Base-by-base conservation (phyloP, 768 basidiomycete genomes). In the Cubamyces lactineus region DNA sequence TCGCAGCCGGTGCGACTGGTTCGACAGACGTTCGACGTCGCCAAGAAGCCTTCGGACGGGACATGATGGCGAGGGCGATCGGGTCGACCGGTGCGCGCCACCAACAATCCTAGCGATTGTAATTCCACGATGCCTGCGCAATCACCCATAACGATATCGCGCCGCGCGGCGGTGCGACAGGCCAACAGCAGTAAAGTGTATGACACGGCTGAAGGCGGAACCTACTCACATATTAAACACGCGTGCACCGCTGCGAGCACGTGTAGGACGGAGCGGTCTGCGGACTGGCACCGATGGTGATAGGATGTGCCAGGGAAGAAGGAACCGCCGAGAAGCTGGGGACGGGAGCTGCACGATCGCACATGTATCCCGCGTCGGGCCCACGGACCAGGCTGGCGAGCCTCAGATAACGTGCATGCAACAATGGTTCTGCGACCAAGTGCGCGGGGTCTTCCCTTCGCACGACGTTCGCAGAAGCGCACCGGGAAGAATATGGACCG, bases 231-330 rank as follows among this genome's bases (percentile, higher is more conserved):
- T 46, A 46, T 11, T 34, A 49, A 47, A 40, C 56, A 47, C 55
- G 55, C 46, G n/a, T 48, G 56, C 57, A 57, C 57, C 48, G 57
- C 57, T 57, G 57, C 47, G 47, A 57, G 57, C 57, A 57, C 47
- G 47, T 50, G 57, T 50, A 39, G 38, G 55, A 8, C 41, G 23
- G 21, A 15, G 13, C 46, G 24, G 34, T 23, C 30, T 17, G 39
- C 13, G 21, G 12, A 24, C 45, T 26, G 42, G 7, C 42, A 34
- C 34, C 24, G 45, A 38, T 12, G 13, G 26, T 34, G 28, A 34
- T 39, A 45, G 34, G 17, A 26, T 26, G 48, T 13, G 48, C 23
- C 23, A 26, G 48, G 23, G 48, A 49, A 11, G 48, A 26, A 23
- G 28, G 21, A 23, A 30, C 16, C 28, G 24, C 15, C 28, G 19